These are phyloP conservation scores for Trametes cinnabarina DNA, from an alignment of 768 basidiomycete genomes.

Conservation along the genomic window DNA sequence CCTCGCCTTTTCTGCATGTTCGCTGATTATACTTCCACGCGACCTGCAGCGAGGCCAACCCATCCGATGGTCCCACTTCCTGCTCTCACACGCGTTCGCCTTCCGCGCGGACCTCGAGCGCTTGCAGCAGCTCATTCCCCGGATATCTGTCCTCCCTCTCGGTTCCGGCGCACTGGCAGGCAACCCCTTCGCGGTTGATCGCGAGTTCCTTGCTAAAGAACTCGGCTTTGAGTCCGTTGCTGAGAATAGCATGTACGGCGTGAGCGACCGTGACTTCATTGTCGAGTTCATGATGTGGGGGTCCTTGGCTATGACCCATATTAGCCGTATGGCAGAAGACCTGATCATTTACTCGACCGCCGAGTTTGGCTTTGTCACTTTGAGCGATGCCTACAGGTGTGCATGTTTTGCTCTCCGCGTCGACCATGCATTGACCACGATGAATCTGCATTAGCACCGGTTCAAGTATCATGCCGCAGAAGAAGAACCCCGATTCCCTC, in stretches of 20 bases:
- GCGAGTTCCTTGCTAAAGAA: constrained; percentile 88
- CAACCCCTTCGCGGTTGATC: constrained; percentile 92
- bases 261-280: constrained; percentile 95
- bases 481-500: constrained; percentile 97
- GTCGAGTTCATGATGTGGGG: constrained; percentile 98
- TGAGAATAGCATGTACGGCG: constrained; percentile 96
- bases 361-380: constrained; percentile 94
- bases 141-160: constrained; percentile 90
- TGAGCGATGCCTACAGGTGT: constrained; percentile 96
- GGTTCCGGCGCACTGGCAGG: constrained; percentile 95
- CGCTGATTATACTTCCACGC: background rate
- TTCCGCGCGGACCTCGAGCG: constrained; percentile 89
- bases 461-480: constrained; percentile 99
- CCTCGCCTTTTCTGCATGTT: background rate
- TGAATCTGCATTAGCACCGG: constrained; percentile 65
- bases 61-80: constrained; percentile 96
- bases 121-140: constrained; percentile 77
- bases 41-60: constrained; percentile 85
- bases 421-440: background rate
- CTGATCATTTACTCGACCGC: constrained; percentile 94
- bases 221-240: constrained; percentile 86
- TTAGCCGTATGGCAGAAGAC: constrained; percentile 95
- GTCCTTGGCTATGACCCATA: constrained; percentile 87
- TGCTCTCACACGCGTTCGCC: constrained; percentile 93
- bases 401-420: background rate